These are phyloP conservation scores for Komagataella pseudopastoris DNA, from an alignment of 805 yeast genomes.

Conservation along the genomic window DNA sequence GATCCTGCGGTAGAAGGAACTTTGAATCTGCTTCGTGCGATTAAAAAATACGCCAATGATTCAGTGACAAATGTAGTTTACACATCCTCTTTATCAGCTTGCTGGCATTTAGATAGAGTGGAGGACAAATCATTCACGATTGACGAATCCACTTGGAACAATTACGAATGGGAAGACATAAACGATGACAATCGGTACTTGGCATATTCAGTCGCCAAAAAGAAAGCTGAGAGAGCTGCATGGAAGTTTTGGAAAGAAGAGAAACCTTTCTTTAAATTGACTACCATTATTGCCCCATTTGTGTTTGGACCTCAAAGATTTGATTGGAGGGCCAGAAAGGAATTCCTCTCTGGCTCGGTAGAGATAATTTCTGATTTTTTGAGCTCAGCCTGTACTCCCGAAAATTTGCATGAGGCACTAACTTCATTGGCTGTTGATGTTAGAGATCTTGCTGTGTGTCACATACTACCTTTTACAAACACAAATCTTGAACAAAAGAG, in stretches of 20 bases:
- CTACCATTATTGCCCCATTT: conserved; percentile 19
- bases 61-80: conserved; percentile 26
- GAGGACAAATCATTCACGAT: conserved; percentile 3
- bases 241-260: conserved; percentile 23
- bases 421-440: conserved; percentile 28
- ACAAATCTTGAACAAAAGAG: conserved; percentile 17
- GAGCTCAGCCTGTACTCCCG: conserved; percentile 5
- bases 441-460: conserved; percentile 50
- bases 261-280: conserved; percentile 17
- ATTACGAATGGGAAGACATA: conserved; percentile 11
- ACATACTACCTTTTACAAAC: conserved; percentile 34
- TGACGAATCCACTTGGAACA: conserved; percentile 22
- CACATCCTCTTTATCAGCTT: conserved; percentile 41
- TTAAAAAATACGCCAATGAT: conserved; percentile 23
- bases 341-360: conserved; percentile 17
- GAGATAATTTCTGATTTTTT: conserved; percentile 13
- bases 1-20: conserved; percentile 37
- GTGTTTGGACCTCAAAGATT: conserved; percentile 27
- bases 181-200: conserved; percentile 7
- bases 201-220: conserved; percentile 29
- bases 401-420: conserved; percentile 13
- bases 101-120: conserved; percentile 8
- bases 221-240: conserved; percentile 28
- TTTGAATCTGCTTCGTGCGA: conserved; percentile 24
- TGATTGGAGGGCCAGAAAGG: conserved; percentile 4